Evolutionary conservation across 208 protist species (phyloP), one percentile per base, ranked within the genome.

Genomic region (Lotmaria passim): DNA sequence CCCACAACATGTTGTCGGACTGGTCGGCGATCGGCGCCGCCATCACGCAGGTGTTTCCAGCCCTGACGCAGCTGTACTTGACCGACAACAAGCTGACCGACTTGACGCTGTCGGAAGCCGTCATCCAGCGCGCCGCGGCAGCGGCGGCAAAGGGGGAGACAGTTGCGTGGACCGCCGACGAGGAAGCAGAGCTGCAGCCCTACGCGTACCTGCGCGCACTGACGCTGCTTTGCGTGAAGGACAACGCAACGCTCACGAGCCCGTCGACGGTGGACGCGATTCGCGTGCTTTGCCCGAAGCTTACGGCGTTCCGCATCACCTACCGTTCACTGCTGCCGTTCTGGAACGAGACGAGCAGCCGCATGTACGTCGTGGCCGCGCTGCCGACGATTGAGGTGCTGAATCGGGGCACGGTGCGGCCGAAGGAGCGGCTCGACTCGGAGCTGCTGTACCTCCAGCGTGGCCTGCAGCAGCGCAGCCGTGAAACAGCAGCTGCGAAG

Each of bases 361-460:
- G 91, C 38, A 96, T 96, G 91, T 92, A 86, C 66, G 86, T 93
- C 2, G 86, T 96, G 23, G 91, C 91, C 21, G 86, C 89, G 19
- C 61, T 96, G 52, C 91, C 91, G 7, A 83, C 77, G 19, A 81
- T 96, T 33, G 81, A 80, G 5, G 73, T 85, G 26, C 81, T 96
- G 0, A 96, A 96, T 58, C 78, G 89, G 17, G 87, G 87, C 30
- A 73, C 85, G 21, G 87, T 96, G 47, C 85, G 91, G 21, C 60
- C 73, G 47, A 96, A 94, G 68, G 91, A 96, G 51, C 83, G 89
- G 11, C 62, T 90, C 0, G 91, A 94, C 65, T 91, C 89, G 53
- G 89, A 96, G 67, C 56, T 96, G 26, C 90, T 94, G 68, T 96
- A 96, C 71, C 64, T 96, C 1, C 91, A 96, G 57, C 86, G 91